Conservation (phyloP, 139 green algal genomes). For the Chlorella vulgaris region DNA sequence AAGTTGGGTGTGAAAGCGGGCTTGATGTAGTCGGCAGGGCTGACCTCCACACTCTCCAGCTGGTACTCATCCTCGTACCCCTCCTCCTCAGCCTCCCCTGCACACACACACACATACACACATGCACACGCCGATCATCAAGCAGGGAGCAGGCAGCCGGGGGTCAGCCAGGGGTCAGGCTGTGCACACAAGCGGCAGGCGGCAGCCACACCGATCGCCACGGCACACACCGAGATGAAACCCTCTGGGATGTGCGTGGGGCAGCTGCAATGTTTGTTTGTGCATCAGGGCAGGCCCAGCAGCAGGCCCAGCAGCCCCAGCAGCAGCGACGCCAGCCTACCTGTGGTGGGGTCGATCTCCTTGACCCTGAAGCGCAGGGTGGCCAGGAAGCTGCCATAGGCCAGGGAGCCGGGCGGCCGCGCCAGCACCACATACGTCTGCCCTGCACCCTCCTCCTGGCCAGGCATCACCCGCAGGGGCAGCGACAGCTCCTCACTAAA, state of each 20-base stretch:
- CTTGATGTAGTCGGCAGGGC: constrained; percentile 87
- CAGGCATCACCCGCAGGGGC: constrained; percentile 81
- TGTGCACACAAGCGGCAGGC: too few relatives aligned
- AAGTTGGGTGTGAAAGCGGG: constrained; percentile 84
- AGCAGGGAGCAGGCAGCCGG: too few relatives aligned
- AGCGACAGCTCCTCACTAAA: constrained; percentile 84
- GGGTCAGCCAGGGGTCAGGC: too few relatives aligned
- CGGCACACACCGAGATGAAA: too few relatives aligned
- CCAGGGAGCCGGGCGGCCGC: constrained; percentile 55
- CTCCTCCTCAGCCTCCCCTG: constrained; percentile 87
- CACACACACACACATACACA: too few relatives aligned
- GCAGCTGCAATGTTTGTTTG: too few relatives aligned
- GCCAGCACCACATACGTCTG: constrained; percentile 84
- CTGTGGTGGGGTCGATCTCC: constrained; percentile 94
- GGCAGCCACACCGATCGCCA: too few relatives aligned
- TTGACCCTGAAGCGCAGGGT: constrained; percentile 96
- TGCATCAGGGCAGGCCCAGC: neutral
- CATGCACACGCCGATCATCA: too few relatives aligned
- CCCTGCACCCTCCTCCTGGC: constrained; percentile 67
- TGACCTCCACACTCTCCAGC: constrained; percentile 92
- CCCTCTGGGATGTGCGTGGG: too few relatives aligned
- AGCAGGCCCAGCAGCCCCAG: neutral
- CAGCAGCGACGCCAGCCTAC: constrained; percentile 49
- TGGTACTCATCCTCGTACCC: constrained; percentile 99
- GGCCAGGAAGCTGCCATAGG: constrained; percentile 60